Evolutionary conservation across 495 filamentous ascomycete species (phyloP), one percentile per base, ranked within the genome.

Genomic region (Trichoderma erinaceum): DNA sequence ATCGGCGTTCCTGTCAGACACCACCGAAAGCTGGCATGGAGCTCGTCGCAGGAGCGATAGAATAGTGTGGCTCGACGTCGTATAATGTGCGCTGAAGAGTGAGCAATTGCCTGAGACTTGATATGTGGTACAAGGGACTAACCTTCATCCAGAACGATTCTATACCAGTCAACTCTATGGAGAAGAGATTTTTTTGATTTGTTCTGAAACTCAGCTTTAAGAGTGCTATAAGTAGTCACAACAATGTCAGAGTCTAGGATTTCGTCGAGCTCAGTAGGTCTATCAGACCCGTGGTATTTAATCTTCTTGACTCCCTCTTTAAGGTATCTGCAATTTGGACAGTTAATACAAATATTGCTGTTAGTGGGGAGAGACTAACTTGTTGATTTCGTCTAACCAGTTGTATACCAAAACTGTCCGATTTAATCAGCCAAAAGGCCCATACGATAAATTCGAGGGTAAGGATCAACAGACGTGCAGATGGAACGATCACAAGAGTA

Each of bases 1-100:
- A 80, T 80, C 1, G 81, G 81, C 5, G 83, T 85, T 4, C 81
- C 83, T 0, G 78, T 83, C 13, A 83, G 66, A 66, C 81, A 84
- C 81, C 82, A 84, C 8, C 80, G 75, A 8, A 68, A 67, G 11
- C 71, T 68, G 1, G 80, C 70, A 21, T 72, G 64, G 16, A 83
- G 72, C 1, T 70, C 70, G 15, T 67, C 70, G n/a, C 73, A 73
- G 0, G 76, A 71, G 21, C 56, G 69, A 66, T 77, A 77, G n/a
- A 63, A 69, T 12, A 73, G 71, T 0, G 79, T 77, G 27, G 70
- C 61, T 35, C 71, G 72, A n/a, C 73, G 70, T 23, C 79, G 74
- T 32, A 81, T 76, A 25, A 72, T 48, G 35, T 75, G 73, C 1
- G 71, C 80, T 81, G 35, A 41, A 5, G 29, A 13, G 44, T 41